A percentile compares a stretch with the other conserved stretches of the same genome.
phyloP scores from a whole-genome alignment of 768 basidiomycete species.

The Xerocomellus amylosporus region DNA sequence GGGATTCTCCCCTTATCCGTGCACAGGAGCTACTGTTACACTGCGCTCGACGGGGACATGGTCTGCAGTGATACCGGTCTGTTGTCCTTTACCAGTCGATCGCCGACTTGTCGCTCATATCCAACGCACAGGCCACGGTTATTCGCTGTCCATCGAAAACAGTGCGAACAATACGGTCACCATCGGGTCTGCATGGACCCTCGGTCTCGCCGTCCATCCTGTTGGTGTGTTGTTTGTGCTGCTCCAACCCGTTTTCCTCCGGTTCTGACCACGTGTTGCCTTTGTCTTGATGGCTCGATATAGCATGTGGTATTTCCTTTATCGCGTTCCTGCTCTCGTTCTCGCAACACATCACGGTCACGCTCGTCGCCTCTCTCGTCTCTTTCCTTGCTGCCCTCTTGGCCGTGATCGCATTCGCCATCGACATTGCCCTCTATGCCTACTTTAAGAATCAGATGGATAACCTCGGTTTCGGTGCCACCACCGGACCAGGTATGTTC shows the following conservation, averaged over 20 bases:
- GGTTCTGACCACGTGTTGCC: slow-evolving; percentile 3
- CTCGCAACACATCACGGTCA: slow-evolving; percentile 50
- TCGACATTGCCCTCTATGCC: slow-evolving; percentile 72
- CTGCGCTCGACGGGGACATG: slow-evolving; percentile 37
- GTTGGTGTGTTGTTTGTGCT: slow-evolving; percentile 49
- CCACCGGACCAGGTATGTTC: slow-evolving; percentile 59
- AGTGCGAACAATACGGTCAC: slow-evolving; percentile 28
- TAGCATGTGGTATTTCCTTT: slow-evolving; percentile 54
- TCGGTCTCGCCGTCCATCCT: slow-evolving; percentile 71
- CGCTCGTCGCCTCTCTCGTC: slow-evolving; percentile 42
- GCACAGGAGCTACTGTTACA: slow-evolving; percentile 61
- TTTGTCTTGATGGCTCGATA: background rate
- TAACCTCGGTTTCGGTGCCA: slow-evolving; percentile 43
- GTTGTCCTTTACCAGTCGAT: background rate
- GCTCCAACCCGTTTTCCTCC: background rate
- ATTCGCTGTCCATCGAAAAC: slow-evolving; percentile 40
- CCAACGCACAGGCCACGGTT: slow-evolving; percentile 48
- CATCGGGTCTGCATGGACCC: slow-evolving; percentile 63
- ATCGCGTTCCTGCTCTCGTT: slow-evolving; percentile 63
- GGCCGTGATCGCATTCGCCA: slow-evolving; percentile 68
- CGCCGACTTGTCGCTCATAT: background rate
- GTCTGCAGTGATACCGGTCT: slow-evolving; percentile 48
- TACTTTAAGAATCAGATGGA: slow-evolving; percentile 57
- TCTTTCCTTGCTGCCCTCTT: slow-evolving; percentile 69
- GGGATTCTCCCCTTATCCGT: slow-evolving; percentile 2